A percentile compares a stretch with the other conserved stretches of the same genome.
Conservation (phyloP, 345 rosid species). For the Dipteronia dyeriana region DNA sequence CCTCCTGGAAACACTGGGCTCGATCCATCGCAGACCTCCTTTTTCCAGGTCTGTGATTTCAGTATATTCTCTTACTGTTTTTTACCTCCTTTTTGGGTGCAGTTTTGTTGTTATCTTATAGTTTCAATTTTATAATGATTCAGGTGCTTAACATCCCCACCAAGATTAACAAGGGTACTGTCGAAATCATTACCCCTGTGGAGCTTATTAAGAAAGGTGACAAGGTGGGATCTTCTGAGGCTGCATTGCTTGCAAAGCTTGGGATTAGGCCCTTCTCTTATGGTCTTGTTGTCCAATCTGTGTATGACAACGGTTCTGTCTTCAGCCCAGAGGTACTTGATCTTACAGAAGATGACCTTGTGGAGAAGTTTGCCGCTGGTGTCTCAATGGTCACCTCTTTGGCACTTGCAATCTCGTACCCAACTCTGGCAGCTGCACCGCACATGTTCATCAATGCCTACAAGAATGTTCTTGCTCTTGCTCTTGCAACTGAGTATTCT, state of each 20-base stretch:
- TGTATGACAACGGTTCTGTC: conserved; percentile 83
- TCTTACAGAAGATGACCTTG: conserved; percentile 78
- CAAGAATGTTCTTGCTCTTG: conserved; percentile 75
- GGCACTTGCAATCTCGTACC: conserved; percentile 81
- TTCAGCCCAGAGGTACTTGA: conserved; percentile 87
- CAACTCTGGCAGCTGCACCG: conserved; percentile 84
- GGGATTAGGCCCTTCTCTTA: conserved; percentile 95
- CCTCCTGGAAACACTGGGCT: conserved; percentile 98
- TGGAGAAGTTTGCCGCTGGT: conserved; percentile 76
- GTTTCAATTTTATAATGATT: background rate
- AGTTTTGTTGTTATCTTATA: background rate
- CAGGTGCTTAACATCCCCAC: conserved; percentile 94
- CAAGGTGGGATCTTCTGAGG: conserved; percentile 95
- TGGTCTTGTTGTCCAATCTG: conserved; percentile 73
- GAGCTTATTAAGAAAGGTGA: conserved; percentile 97
- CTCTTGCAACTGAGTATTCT: conserved; percentile 72
- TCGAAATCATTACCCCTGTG: conserved; percentile 91
- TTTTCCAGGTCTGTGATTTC: conserved; percentile 66
- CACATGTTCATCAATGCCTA: conserved; percentile 91
- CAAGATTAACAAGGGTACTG: conserved; percentile 98
- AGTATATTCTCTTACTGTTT: background rate
- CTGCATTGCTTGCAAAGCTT: conserved; percentile 84
- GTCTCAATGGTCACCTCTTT: conserved; percentile 70
- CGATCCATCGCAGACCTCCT: conserved; percentile 96
- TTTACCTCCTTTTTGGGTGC: background rate